A percentile compares a stretch with the other conserved stretches of the same genome.
phyloP scores from a whole-genome alignment of 2,329 filamentous ascomycete species.

The Penicillium sp. region DNA sequence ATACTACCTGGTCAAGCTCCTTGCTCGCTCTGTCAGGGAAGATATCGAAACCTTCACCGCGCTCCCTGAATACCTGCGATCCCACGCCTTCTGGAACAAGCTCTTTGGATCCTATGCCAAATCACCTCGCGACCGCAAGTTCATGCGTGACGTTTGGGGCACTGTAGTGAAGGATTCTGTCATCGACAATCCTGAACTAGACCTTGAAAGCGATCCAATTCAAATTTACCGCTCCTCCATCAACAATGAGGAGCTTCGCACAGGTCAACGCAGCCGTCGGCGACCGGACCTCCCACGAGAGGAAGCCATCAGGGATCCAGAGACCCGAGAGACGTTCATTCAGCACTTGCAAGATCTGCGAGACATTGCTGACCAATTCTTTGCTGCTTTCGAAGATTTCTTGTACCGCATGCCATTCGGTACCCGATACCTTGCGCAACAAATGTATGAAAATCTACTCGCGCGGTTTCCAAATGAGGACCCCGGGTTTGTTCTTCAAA shows the following conservation, averaged over 20 bases:
- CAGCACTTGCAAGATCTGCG: slow-evolving; percentile 91
- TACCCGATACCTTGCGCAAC: slow-evolving; percentile 82
- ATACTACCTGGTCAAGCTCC: slow-evolving; percentile 91
- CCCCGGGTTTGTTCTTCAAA: slow-evolving; percentile 76
- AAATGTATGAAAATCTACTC: slow-evolving; percentile 80
- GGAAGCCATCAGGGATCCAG: slow-evolving; percentile 91
- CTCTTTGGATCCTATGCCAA: slow-evolving; percentile 86
- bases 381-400: slow-evolving; percentile 79
- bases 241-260: slow-evolving; percentile 95
- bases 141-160: slow-evolving; percentile 83
- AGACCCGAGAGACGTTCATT: slow-evolving; percentile 91
- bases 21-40: slow-evolving; percentile 81
- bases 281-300: slow-evolving; percentile 87
- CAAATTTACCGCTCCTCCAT: slow-evolving; percentile 96
- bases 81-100: slow-evolving; percentile 92
- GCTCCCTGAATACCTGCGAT: slow-evolving; percentile 84
- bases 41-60: slow-evolving; percentile 76
- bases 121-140: slow-evolving; percentile 90
- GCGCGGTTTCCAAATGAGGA: slow-evolving; percentile 81
- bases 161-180: slow-evolving; percentile 89
- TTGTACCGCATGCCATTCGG: slow-evolving; percentile 91
- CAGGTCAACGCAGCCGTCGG: slow-evolving; percentile 80
- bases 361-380: slow-evolving; percentile 92
- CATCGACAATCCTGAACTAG: slow-evolving; percentile 86
- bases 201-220: slow-evolving; percentile 95